Evolutionary conservation across 2,329 filamentous ascomycete genomes (phyloP).

Genomic region (Cordyceps tenuipes): DNA sequence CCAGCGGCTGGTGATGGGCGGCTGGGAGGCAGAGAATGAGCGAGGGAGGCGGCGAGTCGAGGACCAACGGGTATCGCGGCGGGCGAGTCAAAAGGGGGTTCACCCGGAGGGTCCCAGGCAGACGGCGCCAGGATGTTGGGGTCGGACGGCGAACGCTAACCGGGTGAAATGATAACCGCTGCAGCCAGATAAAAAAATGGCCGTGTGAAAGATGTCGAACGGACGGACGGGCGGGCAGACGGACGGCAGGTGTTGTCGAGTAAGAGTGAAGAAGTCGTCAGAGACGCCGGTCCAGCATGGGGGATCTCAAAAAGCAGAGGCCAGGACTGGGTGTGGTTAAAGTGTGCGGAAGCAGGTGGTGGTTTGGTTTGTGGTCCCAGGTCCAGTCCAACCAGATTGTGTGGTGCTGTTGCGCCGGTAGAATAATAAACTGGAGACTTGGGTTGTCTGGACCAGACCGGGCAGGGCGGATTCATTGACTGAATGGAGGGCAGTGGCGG

Average conservation of each 20-base stretch:
- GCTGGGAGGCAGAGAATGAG: neutral
- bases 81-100: constrained; percentile 7
- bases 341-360: constrained; percentile 8
- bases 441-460: neutral
- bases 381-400: no score
- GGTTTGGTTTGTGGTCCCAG: neutral
- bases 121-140: neutral
- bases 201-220: neutral
- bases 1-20: neutral
- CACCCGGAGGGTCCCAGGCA: neutral
- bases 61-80: constrained; percentile 3
- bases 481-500: neutral
- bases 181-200: constrained; percentile 8
- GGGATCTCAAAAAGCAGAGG: constrained; percentile 5
- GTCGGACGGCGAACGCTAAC: neutral
- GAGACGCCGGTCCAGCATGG: constrained; percentile 6
- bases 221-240: neutral
- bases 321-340: neutral
- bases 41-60: neutral
- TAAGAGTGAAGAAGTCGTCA: constrained; percentile 6
- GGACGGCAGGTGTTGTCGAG: constrained; percentile 6
- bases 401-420: neutral
- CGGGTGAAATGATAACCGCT: constrained; percentile 1
- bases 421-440: neutral
- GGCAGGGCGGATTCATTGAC: neutral